Evolutionary conservation across 2,329 filamentous ascomycete genomes (phyloP).

Genomic region (Tothia fuscella): DNA sequence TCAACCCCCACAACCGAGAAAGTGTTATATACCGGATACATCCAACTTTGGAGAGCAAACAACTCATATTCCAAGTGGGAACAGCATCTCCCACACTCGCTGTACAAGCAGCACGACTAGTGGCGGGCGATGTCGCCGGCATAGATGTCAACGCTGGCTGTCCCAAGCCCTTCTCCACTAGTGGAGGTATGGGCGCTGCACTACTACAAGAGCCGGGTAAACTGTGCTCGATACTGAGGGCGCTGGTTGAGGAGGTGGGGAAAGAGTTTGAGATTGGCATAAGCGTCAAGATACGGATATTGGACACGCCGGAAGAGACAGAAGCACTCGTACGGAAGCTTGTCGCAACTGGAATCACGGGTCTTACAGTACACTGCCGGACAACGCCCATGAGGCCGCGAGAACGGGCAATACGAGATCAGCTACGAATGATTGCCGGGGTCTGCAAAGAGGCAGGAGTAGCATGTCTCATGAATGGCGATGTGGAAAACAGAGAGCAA

Average conservation of each 20-base stretch:
- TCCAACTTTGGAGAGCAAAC: conserved; percentile 60
- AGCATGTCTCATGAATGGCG: conserved; percentile 91
- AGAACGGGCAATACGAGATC: conserved; percentile 74
- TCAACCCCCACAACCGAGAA: conserved; percentile 38
- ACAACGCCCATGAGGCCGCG: conserved; percentile 91
- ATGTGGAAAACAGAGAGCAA: conserved; percentile 65
- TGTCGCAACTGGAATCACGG: conserved; percentile 79
- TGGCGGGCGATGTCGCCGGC: conserved; percentile 78
- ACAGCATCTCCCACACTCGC: conserved; percentile 73
- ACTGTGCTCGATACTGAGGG: conserved; percentile 70
- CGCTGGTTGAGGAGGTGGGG: conserved; percentile 67
- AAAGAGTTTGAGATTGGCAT: conserved; percentile 78
- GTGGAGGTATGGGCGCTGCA: conserved; percentile 90
- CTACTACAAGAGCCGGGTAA: conserved; percentile 75
- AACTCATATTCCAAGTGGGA: conserved; percentile 83
- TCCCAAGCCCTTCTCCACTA: conserved; percentile 90
- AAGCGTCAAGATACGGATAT: conserved; percentile 88
- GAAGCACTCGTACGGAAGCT: conserved; percentile 65
- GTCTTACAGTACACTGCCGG: conserved; percentile 86
- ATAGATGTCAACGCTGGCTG: conserved; percentile 99
- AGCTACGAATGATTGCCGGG: conserved; percentile 70
- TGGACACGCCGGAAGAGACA: conserved; percentile 66
- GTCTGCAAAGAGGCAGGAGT: conserved; percentile 78
- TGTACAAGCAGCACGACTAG: conserved; percentile 69
- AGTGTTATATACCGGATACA: conserved; percentile 78